Evolutionary conservation across 306 rosid species (phyloP), one percentile per base, ranked within the genome.

Genomic region (Abrus pulchellus): DNA sequence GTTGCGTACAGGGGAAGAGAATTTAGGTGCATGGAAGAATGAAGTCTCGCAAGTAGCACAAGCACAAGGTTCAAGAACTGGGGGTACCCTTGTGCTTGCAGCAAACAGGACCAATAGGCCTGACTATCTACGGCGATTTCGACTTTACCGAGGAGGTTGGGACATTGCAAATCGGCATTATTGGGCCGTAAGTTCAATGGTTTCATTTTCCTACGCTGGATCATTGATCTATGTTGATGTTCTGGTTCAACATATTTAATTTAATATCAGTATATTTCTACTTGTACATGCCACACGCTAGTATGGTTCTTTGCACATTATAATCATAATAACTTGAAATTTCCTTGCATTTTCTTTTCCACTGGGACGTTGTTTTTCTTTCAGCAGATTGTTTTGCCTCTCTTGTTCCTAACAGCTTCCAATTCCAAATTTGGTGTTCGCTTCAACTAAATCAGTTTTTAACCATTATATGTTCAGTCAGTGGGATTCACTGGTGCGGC

Each of bases 401-500:
- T 45, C 14, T 2, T 36, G 56, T 75, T 49, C 28, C 30, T 62
- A 68, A 33, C 28, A 54, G 44, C 59, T 36, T 2, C 2, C 40
- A 36, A 36, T 13, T 40, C 6, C 6, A 45, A n/a, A 32, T 60
- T 3, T 70, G 29, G 45, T 5, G 29, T 34, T 66, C 20, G 29
- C 48, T 40, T 53, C 34, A 60, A 68, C 40, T 72, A 6, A 52
- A 68, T 55, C 54, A 36, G 60, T 32, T 43, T 38, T 70, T 59
- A 63, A 77, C 55, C 27, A 13, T 72, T 68, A 3, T 48, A 5
- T 73, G 52, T 83, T 90, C 91, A 94, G 97, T 94, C 98, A 28
- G 97, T 94, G 81, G 97, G 90, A 80, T 94, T 94, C 80, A 92
- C 96, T 1, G 98, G 98, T 66, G 91, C 86, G 2, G 85, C 85